Conservation (phyloP, 805 yeast species). For the Spathaspora passalidarum region DNA sequence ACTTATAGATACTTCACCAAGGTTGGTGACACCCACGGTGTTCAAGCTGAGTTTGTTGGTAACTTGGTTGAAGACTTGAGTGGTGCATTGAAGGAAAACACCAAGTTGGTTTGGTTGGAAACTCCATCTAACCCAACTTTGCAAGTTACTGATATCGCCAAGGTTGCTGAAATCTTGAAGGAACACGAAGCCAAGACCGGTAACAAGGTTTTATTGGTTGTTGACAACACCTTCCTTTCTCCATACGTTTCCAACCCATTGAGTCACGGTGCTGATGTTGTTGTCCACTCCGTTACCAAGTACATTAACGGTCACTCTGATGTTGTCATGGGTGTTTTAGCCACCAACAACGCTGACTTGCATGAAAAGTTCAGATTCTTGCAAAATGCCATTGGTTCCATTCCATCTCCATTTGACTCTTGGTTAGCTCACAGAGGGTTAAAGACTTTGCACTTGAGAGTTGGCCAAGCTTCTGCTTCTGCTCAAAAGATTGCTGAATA, state of each 20-base stretch:
- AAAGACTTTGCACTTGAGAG: slow-evolving; percentile 81
- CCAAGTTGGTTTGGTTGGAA: slow-evolving; percentile 82
- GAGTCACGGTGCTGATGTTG: slow-evolving; percentile 79
- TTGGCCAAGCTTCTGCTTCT: slow-evolving; percentile 59
- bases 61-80: slow-evolving; percentile 61
- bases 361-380: slow-evolving; percentile 68
- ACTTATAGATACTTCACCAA: slow-evolving; percentile 87
- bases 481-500: slow-evolving; percentile 71
- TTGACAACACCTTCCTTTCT: slow-evolving; percentile 85
- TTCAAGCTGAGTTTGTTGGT: slow-evolving; percentile 63
- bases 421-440: slow-evolving; percentile 93
- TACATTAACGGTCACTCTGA: slow-evolving; percentile 92
- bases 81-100: slow-evolving; percentile 53
- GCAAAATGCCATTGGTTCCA: slow-evolving; percentile 86
- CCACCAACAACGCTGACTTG: slow-evolving; percentile 59
- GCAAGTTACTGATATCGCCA: slow-evolving; percentile 69
- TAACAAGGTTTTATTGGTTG: slow-evolving; percentile 60
- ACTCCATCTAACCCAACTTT: slow-evolving; percentile 88
- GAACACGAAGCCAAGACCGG: slow-evolving; percentile 41
- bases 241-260: slow-evolving; percentile 87
- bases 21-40: slow-evolving; percentile 79
- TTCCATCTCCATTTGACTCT: slow-evolving; percentile 86
- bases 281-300: slow-evolving; percentile 86
- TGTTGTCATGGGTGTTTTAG: slow-evolving; percentile 82
- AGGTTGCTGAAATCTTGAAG: slow-evolving; percentile 55